phyloP scores from a whole-genome alignment of 2,329 filamentous ascomycete species.

The Lachnellula willkommii region DNA sequence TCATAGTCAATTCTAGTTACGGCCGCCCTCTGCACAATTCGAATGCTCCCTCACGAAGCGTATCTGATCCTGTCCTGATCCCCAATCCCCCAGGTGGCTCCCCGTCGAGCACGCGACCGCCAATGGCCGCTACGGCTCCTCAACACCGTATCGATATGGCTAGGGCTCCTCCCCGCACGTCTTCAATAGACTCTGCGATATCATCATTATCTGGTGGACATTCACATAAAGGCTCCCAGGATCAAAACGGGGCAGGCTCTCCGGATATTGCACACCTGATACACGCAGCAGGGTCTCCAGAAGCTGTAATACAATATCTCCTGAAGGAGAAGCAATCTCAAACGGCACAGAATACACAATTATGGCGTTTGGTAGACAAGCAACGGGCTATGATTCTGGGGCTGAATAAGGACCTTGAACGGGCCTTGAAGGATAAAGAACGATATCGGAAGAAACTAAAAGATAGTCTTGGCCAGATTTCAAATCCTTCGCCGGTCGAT shows the following conservation, averaged over 20 bases:
- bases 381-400: slow-evolving; percentile 90
- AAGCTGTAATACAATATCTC: slow-evolving; percentile 82
- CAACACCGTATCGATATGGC: slow-evolving; percentile 28
- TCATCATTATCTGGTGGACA: slow-evolving; percentile 65
- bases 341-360: slow-evolving; percentile 80
- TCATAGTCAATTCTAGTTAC: slow-evolving; percentile 15
- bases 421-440: slow-evolving; percentile 88
- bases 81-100: slow-evolving; percentile 22
- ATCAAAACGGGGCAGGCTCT: slow-evolving; percentile 44
- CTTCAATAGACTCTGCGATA: slow-evolving; percentile 90
- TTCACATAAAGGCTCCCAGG: slow-evolving; percentile 53
- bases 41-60: slow-evolving; percentile 31
- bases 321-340: slow-evolving; percentile 88
- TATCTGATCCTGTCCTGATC: slow-evolving; percentile 29
- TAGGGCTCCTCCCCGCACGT: slow-evolving; percentile 57
- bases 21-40: slow-evolving; percentile 21
- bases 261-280: slow-evolving; percentile 76
- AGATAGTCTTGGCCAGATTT: slow-evolving; percentile 51
- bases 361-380: slow-evolving; percentile 96
- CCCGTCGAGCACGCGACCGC: slow-evolving; percentile 15
- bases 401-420: slow-evolving; percentile 89
- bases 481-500: slow-evolving; percentile 29
- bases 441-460: slow-evolving; percentile 87
- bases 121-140: slow-evolving; percentile 27
- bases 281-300: slow-evolving; percentile 77